These are phyloP conservation scores for Akebia trifoliata DNA, from an alignment of 164 flowering plant species.

Conservation along the genomic window DNA sequence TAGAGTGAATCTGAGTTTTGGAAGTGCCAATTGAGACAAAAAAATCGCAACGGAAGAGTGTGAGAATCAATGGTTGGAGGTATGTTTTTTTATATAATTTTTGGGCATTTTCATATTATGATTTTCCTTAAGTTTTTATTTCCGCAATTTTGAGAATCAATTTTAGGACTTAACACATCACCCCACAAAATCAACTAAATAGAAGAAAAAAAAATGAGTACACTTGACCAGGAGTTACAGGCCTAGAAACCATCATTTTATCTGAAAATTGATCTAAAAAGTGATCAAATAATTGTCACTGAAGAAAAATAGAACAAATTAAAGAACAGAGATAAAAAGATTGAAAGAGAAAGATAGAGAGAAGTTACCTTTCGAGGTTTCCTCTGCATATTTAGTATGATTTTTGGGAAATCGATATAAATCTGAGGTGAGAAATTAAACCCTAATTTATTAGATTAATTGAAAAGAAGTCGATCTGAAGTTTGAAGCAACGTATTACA, in stretches of 20 bases:
- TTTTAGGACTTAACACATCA: too few species aligned
- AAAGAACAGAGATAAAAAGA: background rate
- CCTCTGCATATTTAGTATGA: background rate
- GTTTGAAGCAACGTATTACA: slow-evolving; percentile 9
- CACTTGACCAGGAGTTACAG: slow-evolving; percentile 60
- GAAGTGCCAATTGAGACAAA: too few species aligned
- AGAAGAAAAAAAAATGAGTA: background rate
- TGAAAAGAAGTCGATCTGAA: slow-evolving; percentile 12
- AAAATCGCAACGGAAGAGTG: too few species aligned
- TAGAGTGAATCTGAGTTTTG: too few species aligned
- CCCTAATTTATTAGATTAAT: background rate
- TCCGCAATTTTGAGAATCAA: too few species aligned
- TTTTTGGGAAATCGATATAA: slow-evolving; percentile 5
- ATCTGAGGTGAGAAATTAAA: background rate
- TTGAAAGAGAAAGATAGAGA: background rate
- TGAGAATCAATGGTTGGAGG: too few species aligned
- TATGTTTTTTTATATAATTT: too few species aligned
- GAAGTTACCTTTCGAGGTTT: background rate
- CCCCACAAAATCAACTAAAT: background rate
- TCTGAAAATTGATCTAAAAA: slow-evolving; percentile 13
- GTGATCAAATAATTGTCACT: background rate
- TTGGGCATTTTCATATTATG: too few species aligned
- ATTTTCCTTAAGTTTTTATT: too few species aligned
- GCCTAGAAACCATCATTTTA: slow-evolving; percentile 39
- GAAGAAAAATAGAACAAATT: background rate